A percentile compares a stretch with the other conserved stretches of the same genome.
These are phyloP conservation scores for Lasiodiplodia hormozganensis DNA, from an alignment of 2,329 filamentous ascomycete genomes.

Conservation along the genomic window DNA sequence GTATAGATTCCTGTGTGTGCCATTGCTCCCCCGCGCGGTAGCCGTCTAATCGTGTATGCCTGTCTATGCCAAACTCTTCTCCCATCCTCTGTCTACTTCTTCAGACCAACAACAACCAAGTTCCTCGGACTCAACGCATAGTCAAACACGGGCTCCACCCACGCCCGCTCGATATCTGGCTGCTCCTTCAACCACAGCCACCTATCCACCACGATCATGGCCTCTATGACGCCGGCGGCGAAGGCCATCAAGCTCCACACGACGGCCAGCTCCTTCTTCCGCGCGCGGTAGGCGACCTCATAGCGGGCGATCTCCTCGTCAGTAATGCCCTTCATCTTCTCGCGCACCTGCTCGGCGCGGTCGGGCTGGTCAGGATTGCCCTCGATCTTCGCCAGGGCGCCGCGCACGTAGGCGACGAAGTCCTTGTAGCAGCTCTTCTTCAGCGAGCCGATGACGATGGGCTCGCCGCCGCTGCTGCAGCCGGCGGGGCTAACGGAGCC, in stretches of 20 bases:
- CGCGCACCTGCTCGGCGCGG: conserved; percentile 58
- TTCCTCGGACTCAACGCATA: conserved; percentile 87
- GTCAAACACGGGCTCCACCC: conserved; percentile 95
- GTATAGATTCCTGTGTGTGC: not conserved
- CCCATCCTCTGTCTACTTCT: conserved; percentile 55
- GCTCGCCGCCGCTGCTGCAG: conserved; percentile 80
- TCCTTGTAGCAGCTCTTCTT: conserved; percentile 79
- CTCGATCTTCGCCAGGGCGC: conserved; percentile 62
- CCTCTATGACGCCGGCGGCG: conserved; percentile 86
- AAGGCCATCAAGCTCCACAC: conserved; percentile 98
- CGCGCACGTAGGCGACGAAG: conserved; percentile 87
- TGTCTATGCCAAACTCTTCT: not conserved
- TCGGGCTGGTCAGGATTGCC: conserved; percentile 55
- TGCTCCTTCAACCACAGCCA: conserved; percentile 89
- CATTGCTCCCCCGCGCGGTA: no score
- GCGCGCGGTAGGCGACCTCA: conserved; percentile 65
- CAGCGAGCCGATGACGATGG: conserved; percentile 87
- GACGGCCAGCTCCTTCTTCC: conserved; percentile 82
- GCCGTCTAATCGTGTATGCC: not conserved
- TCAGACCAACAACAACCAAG: conserved; percentile 90
- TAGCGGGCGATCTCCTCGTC: conserved; percentile 80
- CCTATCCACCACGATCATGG: conserved; percentile 86
- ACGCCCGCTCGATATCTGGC: conserved; percentile 71
- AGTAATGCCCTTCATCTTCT: conserved; percentile 71
- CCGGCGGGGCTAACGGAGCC: conserved; percentile 79